Evolutionary conservation across 2,329 filamentous ascomycete species (phyloP), one percentile per base, ranked within the genome.

Genomic region (Teratosphaeria destructans): DNA sequence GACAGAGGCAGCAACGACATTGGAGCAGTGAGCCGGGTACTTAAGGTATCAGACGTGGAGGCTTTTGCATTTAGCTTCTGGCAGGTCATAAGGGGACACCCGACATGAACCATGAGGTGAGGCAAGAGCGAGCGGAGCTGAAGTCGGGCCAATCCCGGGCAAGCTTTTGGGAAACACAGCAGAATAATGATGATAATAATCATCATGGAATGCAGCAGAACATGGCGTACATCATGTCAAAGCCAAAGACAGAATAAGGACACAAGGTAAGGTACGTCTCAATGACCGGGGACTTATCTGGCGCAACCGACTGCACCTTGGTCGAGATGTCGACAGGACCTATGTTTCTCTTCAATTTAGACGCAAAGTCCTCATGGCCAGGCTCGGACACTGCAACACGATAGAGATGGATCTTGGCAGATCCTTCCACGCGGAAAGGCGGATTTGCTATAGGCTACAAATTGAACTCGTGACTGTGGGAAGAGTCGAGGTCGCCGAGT

Each of bases 371-470:
- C 82, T 90, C 88, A 89, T 85, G 72, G 87, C 86, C 77, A 77
- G 75, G 84, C 85, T 88, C 81, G 75, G 82, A 88, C 80, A 83
- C 85, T 91, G 89, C 89, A 93, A 92, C 89, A 93, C 89, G 87
- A 90, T 90, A 85, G 88, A 90, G 88, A 89, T 85, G 59, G 81
- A 87, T 85, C 86, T 90, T 90, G 87, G 87, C 86, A 89, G 87
- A 85, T 87, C 81, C 32, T 49, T 49, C 43, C 43, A 49, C 29
- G 29, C 43, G 1, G 4, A 10, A n/a, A 49, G 81, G 85, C 85
- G 77, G 81, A 82, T 78, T 87, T 81, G 72, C 72, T 93, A 79
- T 93, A 84, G 89, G 89, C 88, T 78, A 77, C 88, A 84, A 85
- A 85, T 92, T 93, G 89, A 93, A 89, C 90, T 81, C 88, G 79